Evolutionary conservation across 129 eudicot genomes (phyloP), one percentile per base, ranked within the genome.

Genomic region (Helianthus annuus): DNA sequence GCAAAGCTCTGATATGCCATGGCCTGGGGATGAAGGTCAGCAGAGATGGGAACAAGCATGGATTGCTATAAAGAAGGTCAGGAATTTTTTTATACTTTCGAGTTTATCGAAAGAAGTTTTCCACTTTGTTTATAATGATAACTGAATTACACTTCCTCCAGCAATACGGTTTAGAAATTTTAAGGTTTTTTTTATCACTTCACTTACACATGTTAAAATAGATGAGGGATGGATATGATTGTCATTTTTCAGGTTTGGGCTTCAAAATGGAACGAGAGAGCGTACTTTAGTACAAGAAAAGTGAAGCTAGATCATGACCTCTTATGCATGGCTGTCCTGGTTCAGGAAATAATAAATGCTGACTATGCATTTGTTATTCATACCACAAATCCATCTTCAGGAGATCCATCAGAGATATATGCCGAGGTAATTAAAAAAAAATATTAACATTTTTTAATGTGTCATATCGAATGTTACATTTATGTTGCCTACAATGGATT

Each of bases 281-380:
- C 98, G 65, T 92, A 89, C 86, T 92, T 86, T 84, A 92, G 98
- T 78, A 92, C 98, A 63, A 85, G 84, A 52, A 92, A 89, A 84
- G 95, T 92, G 72, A 88, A 83, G 67, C 85, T 92, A 45, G 88
- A 92, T 76, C 98, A 92, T 51, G 91, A 89, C 72, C 85, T 75
- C 68, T 87, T 92, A 66, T 86, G 96, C 85, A 92, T 92, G 98
- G 96, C 98, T 70, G 98, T 92, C 80, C 84, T 92, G 48, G 96
- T 92, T 78, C 98, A 92, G 81, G 98, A 92, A 74, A 84, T 92
- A 68, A 79, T 92, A 77, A 92, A 84, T 78, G 98, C 96, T 40
- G 98, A 92, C 72, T 92, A 92, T 46, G 98, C 98, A 77, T 92
- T 92, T 78, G 98, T 92, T 68, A 92, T 92, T 74, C 98, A 92